phyloP scores from a whole-genome alignment of 169 alveolate genomes.

The Plasmodium fragile region DNA sequence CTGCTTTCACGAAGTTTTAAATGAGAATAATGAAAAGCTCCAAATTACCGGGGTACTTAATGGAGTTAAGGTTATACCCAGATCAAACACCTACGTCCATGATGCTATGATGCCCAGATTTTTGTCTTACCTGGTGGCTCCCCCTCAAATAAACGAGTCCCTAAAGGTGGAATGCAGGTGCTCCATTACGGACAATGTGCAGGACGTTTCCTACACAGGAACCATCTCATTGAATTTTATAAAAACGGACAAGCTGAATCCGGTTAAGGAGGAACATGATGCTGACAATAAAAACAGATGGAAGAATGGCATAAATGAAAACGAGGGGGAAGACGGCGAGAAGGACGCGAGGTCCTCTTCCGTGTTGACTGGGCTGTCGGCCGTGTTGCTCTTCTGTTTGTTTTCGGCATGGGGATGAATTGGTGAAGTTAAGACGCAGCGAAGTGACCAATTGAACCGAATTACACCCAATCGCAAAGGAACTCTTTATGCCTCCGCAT shows the following conservation, averaged over 20 bases:
- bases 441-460: not conserved
- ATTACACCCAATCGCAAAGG: not conserved
- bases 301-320: not conserved
- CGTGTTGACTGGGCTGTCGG: not conserved
- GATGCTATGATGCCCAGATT: not conserved
- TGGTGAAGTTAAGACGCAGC: not conserved
- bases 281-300: not conserved
- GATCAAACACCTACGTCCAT: not conserved
- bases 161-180: conserved; percentile 14
- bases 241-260: not conserved
- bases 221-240: conserved; percentile 11
- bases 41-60: conserved; percentile 14
- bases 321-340: not conserved
- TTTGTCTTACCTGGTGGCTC: not conserved
- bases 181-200: not conserved
- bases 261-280: not conserved
- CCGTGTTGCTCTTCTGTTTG: not conserved
- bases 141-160: conserved; percentile 6
- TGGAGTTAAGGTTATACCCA: conserved; percentile 30
- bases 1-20: conserved; percentile 20
- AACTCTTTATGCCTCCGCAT: not conserved
- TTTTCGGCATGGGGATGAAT: not conserved
- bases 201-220: not conserved
- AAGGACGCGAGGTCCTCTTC: not conserved
- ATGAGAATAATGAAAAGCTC: conserved; percentile 1